Evolutionary conservation across 2,329 filamentous ascomycete genomes (phyloP), one percentile per base, ranked within the genome.

Genomic region (Graphilbum fragrans): DNA sequence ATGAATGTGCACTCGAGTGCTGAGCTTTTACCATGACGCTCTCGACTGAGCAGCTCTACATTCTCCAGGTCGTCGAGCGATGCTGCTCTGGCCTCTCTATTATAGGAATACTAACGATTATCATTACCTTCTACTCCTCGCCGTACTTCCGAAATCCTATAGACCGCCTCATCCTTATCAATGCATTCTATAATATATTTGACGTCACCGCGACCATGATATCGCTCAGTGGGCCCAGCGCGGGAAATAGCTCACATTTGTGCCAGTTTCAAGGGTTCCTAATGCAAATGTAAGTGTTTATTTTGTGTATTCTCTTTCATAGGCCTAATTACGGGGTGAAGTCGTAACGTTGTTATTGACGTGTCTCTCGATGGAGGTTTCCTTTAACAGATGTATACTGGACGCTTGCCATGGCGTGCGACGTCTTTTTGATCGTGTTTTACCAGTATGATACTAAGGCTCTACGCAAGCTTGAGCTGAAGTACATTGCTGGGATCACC

Each of bases 191-290:
- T 49, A 61, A 61, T 35, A 41, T 55, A 9, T 52, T 60, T 41
- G 60, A 63, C 41, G 58, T 60, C 18, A 53, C 55, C 8, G 58
- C 55, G 20, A 62, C 59, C 1, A 59, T 61, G 55, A 61, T 61
- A 18, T 61, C 60, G 1, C 52, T 58, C 19, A 56, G 53, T 46
- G 60, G 60, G 10, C 59, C 58, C 3, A 44, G 42, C 7, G 57
- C 56, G 0, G 59, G 60, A 2, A 49, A 59, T 37, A 23, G 40
- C 9, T 59, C 59, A 2, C 49, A 54, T 1, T 33, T 61, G 23
- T 61, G 59, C 41, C 55, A 58, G 43, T 61, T 61, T 34, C 59
- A 61, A 46, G 59, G 53, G 5, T 61, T 61, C 43, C 51, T 56
- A 5, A 55, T 59, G 37, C 58, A 61, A 38, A 61, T 61, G 58